Base-by-base conservation (phyloP, 148 eudicot species). In the Pharnaceum exiguum region DNA sequence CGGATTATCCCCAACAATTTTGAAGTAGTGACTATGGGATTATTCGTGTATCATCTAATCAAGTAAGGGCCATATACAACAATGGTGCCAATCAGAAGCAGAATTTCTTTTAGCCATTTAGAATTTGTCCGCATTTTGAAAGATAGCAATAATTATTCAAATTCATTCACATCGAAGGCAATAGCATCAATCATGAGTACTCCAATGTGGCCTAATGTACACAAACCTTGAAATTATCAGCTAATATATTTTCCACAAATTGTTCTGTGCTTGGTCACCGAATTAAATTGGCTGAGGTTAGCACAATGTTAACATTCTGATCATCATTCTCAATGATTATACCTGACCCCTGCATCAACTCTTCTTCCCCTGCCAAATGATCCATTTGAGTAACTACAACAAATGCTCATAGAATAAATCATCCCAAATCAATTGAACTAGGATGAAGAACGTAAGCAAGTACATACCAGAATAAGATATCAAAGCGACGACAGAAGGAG, bases 401-500 rank as follows among this genome's bases (percentile, higher is more conserved):
- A 3, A 19, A 46, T 10, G n/a, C 24, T 10, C 21, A 6, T 22
- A 3, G 24, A 59, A 3, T 12, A 31, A 21, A 45, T 9, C n/a
- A n/a, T n/a, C n/a, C 11, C 2, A 16, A 33, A 15, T 11, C 22
- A 25, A 23, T 23, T 21, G 10, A 24, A 13, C 7, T 7, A 1
- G 11, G 6, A 3, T 19, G 5, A 54, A 22, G 37, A 36, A 21
- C 18, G 0, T 37, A 21, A 25, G 13, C 4, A n/a, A 21, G 7
- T 5, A 10, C 26, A 29, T 47, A 60, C 65, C 65, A 1, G 55
- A 18, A 19, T 60, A 60, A 47, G 55, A 48, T 21, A 24, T 26
- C 3, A 60, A 23, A 16, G 65, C 52, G 37, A 60, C 65, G 10
- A 60, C 65, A 60, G 28, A 47, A 11, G 65, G 55, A 7, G 65